Conservation (phyloP, 768 basidiomycete species). For the Calocera cornea region DNA sequence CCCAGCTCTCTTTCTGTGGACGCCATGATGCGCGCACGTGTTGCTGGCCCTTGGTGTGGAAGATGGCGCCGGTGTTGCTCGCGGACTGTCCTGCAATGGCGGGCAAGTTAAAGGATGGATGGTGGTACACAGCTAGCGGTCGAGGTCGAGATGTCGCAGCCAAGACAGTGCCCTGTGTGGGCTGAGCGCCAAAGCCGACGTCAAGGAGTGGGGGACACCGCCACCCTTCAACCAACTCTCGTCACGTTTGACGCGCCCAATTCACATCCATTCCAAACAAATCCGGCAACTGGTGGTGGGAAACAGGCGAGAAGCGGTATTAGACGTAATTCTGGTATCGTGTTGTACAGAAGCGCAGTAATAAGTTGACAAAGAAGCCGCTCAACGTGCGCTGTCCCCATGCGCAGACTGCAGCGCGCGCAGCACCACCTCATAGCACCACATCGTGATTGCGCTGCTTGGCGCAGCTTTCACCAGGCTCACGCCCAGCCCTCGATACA, state of each 20-base stretch:
- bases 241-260: neutral
- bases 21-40: neutral
- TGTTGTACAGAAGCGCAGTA: neutral
- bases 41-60: neutral
- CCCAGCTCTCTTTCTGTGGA: conserved; percentile 48
- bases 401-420: neutral
- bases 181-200: neutral
- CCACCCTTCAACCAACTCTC: conserved; percentile 1
- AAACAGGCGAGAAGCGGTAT: neutral
- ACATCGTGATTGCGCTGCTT: conserved; percentile 1
- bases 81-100: neutral
- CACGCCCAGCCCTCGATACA: neutral
- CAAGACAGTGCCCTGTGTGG: neutral
- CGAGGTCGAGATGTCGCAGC: neutral
- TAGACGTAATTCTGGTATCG: neutral
- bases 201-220: neutral
- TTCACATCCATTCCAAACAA: neutral
- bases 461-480: neutral
- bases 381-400: neutral
- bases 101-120: neutral
- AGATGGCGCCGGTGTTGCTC: neutral
- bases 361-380: neutral
- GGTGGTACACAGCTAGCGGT: neutral
- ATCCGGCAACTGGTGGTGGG: neutral
- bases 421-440: conserved; percentile 1